Percentiles rank a stretch among this genome's conserved stretches.
Conservation (phyloP, 2,329 filamentous ascomycete genomes). For the Coniochaeta pulveracea region DNA sequence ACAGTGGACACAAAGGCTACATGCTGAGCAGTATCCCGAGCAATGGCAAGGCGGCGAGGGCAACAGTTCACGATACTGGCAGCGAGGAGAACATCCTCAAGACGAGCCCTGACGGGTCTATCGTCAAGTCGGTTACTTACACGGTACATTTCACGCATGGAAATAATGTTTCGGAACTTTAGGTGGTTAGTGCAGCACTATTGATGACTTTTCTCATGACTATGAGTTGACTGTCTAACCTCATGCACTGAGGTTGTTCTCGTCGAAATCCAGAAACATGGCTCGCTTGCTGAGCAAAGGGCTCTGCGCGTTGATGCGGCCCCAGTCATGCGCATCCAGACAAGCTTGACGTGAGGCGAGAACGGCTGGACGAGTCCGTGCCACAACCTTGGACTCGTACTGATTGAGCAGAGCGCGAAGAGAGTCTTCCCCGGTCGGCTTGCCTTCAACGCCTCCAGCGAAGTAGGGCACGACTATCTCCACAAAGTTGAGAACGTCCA, state of each 20-base stretch:
- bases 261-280: conserved; percentile 20
- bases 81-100: conserved; percentile 28
- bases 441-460: conserved; percentile 3
- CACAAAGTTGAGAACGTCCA: conserved; percentile 35
- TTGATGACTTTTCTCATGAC: too few species aligned
- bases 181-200: too few species aligned
- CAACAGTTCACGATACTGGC: conserved; percentile 9
- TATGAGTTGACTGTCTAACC: too few species aligned
- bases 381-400: conserved; percentile 33
- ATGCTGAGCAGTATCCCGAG: conserved; percentile 25
- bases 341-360: conserved; percentile 39
- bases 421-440: neutral
- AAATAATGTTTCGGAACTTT: too few species aligned
- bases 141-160: conserved; percentile 9
- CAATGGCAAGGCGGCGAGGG: conserved; percentile 15
- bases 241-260: too few species aligned
- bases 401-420: conserved; percentile 19
- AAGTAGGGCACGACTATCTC: conserved; percentile 17
- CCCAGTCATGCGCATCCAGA: conserved; percentile 41
- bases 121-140: conserved; percentile 30
- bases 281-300: conserved; percentile 27
- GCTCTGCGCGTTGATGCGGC: conserved; percentile 22
- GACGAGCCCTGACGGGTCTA: conserved; percentile 15
- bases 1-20: conserved; percentile 18
- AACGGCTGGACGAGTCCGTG: conserved; percentile 31